Base-by-base conservation (phyloP, 2,329 filamentous ascomycete genomes). In the Dothiorella sarmentorum region DNA sequence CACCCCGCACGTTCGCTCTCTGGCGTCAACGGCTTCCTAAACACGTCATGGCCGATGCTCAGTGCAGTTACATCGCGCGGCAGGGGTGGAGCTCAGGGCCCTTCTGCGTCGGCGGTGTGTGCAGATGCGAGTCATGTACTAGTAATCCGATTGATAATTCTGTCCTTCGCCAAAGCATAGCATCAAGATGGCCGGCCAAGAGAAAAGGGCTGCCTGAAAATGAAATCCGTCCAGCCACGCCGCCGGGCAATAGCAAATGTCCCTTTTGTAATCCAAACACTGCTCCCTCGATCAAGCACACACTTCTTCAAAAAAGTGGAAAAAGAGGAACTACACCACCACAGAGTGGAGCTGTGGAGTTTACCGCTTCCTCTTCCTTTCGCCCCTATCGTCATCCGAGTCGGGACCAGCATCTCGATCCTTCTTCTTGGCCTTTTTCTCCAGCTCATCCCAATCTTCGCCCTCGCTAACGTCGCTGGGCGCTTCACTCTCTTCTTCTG, bases 401-500 rank as follows among this genome's bases (percentile, higher is more conserved):
- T 81, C 77, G 22, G 78, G 63, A 2, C 76, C 76, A 51, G 74
- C 75, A 63, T 86, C 83, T 62, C 79, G 76, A 66, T 87, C 84
- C 71, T 85, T 85, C 72, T 76, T 81, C 67, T 81, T 82, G 1
- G 84, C 92, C 80, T 96, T 96, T 74, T 87, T 87, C 78, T 97
- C 93, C 60, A 97, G 73, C 74, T 95, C 91, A 71, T 97, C 92
- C 93, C 93, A 97, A 69, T 95, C 90, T 71, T 97, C 89, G 11
- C 90, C 89, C 43, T 89, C 88, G 6, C 71, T 71, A 1, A 85
- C 76, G 29, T 79, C 77, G 1, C 71, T 73, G 24, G 70, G 73
- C 56, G 74, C 82, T 6, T 76, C 75, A 62, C 85, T 88, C 27
- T 91, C 93, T 63, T 93, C 89, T 2, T 87, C 89, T 20, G 85